Conservation (phyloP, 1,139 yeast genomes). For the Ogataea hybrid region DNA sequence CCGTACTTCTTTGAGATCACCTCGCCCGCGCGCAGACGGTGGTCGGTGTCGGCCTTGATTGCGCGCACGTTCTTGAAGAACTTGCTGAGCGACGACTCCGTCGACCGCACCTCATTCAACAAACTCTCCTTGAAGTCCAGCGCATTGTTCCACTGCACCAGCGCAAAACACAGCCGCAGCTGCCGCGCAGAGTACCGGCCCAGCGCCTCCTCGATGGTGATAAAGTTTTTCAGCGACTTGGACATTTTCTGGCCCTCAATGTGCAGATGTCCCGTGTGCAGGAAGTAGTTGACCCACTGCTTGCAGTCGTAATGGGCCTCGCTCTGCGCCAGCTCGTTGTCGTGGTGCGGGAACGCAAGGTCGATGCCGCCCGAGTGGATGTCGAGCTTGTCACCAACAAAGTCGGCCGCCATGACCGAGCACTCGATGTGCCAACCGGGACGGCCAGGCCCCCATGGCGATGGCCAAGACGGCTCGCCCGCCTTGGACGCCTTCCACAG, state of each 20-base stretch:
- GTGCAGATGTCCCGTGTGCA: slow-evolving; percentile 96
- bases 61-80: slow-evolving; percentile 87
- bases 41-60: slow-evolving; percentile 55
- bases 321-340: slow-evolving; percentile 94
- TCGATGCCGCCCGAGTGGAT: slow-evolving; percentile 98
- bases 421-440: slow-evolving; percentile 99
- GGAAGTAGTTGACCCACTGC: slow-evolving; percentile 96
- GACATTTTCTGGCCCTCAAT: slow-evolving; percentile 99
- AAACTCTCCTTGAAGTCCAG: slow-evolving; percentile 87
- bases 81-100: slow-evolving; percentile 72
- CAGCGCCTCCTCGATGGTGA: slow-evolving; percentile 90
- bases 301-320: slow-evolving; percentile 87
- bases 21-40: slow-evolving; percentile 39
- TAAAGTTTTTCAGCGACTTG: slow-evolving; percentile 89
- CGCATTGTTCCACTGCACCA: slow-evolving; percentile 90
- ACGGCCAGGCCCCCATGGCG: slow-evolving; percentile 97
- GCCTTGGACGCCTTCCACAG: slow-evolving; percentile 96
- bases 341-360: slow-evolving; percentile 99
- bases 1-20: slow-evolving; percentile 56
- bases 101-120: slow-evolving; percentile 69
- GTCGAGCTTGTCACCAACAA: slow-evolving; percentile 80
- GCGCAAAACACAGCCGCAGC: slow-evolving; percentile 83
- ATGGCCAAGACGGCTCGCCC: slow-evolving; percentile 95
- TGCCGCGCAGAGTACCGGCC: slow-evolving; percentile 71
- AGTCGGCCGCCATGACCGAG: slow-evolving; percentile 96